Evolutionary conservation across 2,329 filamentous ascomycete species (phyloP).

Genomic region (Cryoendolithus antarcticus): DNA sequence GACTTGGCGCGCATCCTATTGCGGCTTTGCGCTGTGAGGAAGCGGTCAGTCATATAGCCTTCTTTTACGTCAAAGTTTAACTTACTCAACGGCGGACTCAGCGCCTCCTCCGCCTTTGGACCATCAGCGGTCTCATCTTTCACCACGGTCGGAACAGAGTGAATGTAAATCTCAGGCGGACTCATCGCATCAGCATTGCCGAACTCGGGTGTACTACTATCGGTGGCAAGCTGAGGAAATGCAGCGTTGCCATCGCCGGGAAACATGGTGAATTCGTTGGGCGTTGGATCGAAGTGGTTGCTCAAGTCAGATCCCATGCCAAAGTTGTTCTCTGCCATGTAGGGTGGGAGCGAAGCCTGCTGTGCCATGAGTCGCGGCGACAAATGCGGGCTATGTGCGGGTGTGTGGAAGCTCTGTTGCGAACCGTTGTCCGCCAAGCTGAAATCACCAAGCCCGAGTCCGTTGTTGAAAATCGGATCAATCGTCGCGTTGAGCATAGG

Average conservation of each 20-base stretch:
- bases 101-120: slow-evolving; percentile 30
- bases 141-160: slow-evolving; percentile 65
- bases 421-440: slow-evolving; percentile 57
- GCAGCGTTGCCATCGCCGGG: slow-evolving; percentile 35
- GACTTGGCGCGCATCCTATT: slow-evolving; percentile 48
- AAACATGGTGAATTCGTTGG: slow-evolving; percentile 14
- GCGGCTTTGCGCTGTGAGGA: slow-evolving; percentile 28
- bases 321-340: slow-evolving; percentile 34
- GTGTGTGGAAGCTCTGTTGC: slow-evolving; percentile 38
- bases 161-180: slow-evolving; percentile 89
- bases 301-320: slow-evolving; percentile 35
- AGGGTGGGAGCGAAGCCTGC: slow-evolving; percentile 37
- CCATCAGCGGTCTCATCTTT: slow-evolving; percentile 45
- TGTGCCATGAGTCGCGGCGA: slow-evolving; percentile 57
- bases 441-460: slow-evolving; percentile 66
- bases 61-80: slow-evolving; percentile 8
- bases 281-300: slow-evolving; percentile 30
- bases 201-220: slow-evolving; percentile 43
- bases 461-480: slow-evolving; percentile 66
- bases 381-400: slow-evolving; percentile 59
- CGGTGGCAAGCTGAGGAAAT: slow-evolving; percentile 37
- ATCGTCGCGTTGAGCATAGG: slow-evolving; percentile 64
- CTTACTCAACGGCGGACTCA: slow-evolving; percentile 66
- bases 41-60: slow-evolving; percentile 1
- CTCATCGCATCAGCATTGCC: slow-evolving; percentile 64